Percentiles rank a stretch among this genome's conserved stretches.
Evolutionary conservation across 23 red algal species (phyloP).

Genomic region (Gracilaria vermiculophylla): DNA sequence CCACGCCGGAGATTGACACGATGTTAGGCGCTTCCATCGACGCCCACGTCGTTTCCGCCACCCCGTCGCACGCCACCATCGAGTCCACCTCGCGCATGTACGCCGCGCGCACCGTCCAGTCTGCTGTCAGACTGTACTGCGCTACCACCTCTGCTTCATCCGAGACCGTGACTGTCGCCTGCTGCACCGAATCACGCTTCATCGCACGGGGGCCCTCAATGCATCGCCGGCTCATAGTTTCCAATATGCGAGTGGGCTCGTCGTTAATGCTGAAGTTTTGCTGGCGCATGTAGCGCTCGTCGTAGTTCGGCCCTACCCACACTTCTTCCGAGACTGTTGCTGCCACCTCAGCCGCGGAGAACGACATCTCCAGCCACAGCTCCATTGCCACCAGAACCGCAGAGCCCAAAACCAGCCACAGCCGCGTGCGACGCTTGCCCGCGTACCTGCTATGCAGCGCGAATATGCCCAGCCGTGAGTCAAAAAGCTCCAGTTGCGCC

Average conservation of each 20-base stretch:
- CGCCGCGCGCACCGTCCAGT: neutral
- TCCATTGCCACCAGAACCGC: neutral
- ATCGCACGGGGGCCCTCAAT: neutral
- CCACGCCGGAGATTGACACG: neutral
- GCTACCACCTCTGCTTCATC: neutral
- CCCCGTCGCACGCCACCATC: neutral
- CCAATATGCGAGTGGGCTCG: neutral
- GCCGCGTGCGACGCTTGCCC: neutral
- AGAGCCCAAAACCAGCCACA: neutral
- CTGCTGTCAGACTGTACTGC: neutral
- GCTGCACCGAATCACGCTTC: neutral
- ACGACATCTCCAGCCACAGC: slow-evolving; percentile 12
- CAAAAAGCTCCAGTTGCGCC: neutral
- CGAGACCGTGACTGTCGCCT: neutral
- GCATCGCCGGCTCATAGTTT: neutral
- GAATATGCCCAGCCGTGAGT: slow-evolving; percentile 17
- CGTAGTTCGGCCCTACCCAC: neutral
- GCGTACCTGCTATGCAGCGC: slow-evolving; percentile 16
- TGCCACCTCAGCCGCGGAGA: neutral
- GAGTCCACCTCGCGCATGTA: slow-evolving; percentile 1
- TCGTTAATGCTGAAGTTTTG: neutral
- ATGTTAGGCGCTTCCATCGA: neutral
- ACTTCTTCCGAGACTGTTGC: neutral
- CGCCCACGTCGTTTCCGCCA: neutral
- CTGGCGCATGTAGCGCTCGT: neutral